Evolutionary conservation across 1,284 basidiomycete species (phyloP).

Genomic region (Apiotrichum porosum): DNA sequence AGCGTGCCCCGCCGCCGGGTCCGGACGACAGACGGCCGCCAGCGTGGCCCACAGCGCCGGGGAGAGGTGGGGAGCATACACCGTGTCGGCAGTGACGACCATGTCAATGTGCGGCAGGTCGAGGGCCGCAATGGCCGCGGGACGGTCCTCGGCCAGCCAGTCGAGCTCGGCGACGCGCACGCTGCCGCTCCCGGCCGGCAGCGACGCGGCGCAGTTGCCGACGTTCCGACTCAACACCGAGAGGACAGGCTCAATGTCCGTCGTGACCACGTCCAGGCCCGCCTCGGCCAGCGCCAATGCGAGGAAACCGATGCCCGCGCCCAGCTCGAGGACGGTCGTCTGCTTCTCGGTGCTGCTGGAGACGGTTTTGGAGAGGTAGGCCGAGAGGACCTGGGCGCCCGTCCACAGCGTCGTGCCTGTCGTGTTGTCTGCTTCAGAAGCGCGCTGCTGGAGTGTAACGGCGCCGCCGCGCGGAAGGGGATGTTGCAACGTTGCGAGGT

Average conservation of each 20-base stretch:
- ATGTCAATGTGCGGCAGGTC: conserved; percentile 56
- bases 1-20: too few relatives aligned
- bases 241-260: conserved; percentile 69
- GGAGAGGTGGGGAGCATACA: conserved; percentile 64
- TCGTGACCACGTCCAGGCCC: conserved; percentile 72
- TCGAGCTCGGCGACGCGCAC: conserved; percentile 61
- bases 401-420: conserved; percentile 89
- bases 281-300: conserved; percentile 64
- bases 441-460: conserved; percentile 25
- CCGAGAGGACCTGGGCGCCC: conserved; percentile 66
- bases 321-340: conserved; percentile 63
- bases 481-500: conserved; percentile 55
- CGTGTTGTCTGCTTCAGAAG: conserved; percentile 41
- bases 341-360: conserved; percentile 12
- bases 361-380: conserved; percentile 52
- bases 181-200: conserved; percentile 18
- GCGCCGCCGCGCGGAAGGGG: conserved; percentile 50
- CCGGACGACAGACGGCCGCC: not conserved
- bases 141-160: conserved; percentile 41
- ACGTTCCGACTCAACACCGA: conserved; percentile 66
- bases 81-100: conserved; percentile 77
- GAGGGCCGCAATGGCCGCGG: not conserved
- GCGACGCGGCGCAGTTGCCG: conserved; percentile 40
- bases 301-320: conserved; percentile 73
- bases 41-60: conserved; percentile 59